A percentile compares a stretch with the other conserved stretches of the same genome.
Conservation (phyloP, 1,284 basidiomycete genomes). For the Rhodotorula sp. region DNA sequence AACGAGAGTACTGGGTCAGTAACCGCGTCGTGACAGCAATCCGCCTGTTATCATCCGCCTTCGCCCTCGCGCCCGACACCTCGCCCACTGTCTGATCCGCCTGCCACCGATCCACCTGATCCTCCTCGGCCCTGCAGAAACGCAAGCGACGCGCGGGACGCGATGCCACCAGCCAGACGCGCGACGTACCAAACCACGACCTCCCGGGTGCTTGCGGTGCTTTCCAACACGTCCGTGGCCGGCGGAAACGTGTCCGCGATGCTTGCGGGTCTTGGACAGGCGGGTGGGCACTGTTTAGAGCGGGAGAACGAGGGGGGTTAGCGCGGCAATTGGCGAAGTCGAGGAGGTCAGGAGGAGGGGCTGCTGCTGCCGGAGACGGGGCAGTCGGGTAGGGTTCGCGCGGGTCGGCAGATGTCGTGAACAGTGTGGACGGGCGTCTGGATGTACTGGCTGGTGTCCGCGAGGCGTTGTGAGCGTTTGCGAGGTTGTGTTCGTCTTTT, state of each 20-base stretch:
- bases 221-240: conserved; percentile 99
- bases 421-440: too few relatives aligned
- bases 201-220: conserved; percentile 99
- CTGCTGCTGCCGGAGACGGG: too few relatives aligned
- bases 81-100: too few relatives aligned
- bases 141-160: neutral
- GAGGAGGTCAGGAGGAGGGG: neutral
- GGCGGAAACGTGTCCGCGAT: conserved; percentile 96
- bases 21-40: neutral
- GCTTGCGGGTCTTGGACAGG: conserved; percentile 65
- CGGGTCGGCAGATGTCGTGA: too few relatives aligned
- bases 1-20: neutral
- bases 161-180: neutral
- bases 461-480: too few relatives aligned
- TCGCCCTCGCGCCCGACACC: neutral
- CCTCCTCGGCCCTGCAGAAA: too few relatives aligned
- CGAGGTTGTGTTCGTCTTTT: too few relatives aligned
- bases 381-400: too few relatives aligned
- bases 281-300: conserved; percentile 8
- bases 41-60: neutral
- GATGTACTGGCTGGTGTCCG: too few relatives aligned
- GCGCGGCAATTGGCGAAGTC: neutral
- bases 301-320: neutral
- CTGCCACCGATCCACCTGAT: too few relatives aligned
- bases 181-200: conserved; percentile 80